These are phyloP conservation scores for Irineochytrium annulatum DNA, from an alignment of 192 early-diverging fungal species.

Conservation along the genomic window DNA sequence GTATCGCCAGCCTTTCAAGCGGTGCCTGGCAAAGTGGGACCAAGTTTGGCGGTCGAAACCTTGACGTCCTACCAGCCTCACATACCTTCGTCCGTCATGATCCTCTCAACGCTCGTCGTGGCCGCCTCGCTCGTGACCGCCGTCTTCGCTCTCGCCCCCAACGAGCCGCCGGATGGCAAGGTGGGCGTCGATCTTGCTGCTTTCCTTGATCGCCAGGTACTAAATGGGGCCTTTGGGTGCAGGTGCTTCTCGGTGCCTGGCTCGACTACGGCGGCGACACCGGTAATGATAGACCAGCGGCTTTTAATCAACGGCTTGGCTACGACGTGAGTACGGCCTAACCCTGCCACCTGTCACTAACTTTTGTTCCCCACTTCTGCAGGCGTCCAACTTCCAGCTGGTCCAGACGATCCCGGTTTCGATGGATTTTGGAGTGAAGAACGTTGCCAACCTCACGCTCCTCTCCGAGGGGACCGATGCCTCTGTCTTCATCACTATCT, in stretches of 20 bases:
- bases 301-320: not conserved
- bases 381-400: not conserved
- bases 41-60: no score
- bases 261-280: not conserved
- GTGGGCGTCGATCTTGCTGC: no score
- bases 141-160: not conserved
- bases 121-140: no score
- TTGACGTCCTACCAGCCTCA: no score
- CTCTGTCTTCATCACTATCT: constrained; percentile 18
- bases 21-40: no score
- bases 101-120: no score
- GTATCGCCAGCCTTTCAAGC: no score
- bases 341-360: not conserved
- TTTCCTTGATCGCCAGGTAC: no score
- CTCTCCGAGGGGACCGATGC: constrained; percentile 21
- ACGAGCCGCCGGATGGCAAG: constrained; percentile 17
- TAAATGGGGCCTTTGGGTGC: no score
- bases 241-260: constrained; percentile 21
- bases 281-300: not conserved
- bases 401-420: not conserved
- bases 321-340: not conserved
- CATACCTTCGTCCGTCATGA: no score
- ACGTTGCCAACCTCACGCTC: constrained; percentile 5
- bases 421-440: not conserved
- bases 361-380: not conserved